A percentile compares a stretch with the other conserved stretches of the same genome.
phyloP scores from a whole-genome alignment of 1,139 yeast genomes.

The Taphrina betulina region DNA sequence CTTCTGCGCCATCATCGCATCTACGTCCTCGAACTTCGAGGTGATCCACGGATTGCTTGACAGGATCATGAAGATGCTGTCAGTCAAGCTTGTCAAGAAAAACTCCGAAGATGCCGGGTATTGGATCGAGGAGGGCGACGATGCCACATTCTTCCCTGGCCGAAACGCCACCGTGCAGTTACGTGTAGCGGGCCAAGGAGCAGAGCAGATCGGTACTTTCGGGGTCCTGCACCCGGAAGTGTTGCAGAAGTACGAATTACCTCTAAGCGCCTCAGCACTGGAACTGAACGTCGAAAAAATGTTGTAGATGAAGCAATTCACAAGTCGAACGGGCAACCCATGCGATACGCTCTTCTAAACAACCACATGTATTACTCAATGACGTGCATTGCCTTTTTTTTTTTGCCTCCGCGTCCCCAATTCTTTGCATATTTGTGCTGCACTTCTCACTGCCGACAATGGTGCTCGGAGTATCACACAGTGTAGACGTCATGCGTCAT shows the following conservation, averaged over 20 bases:
- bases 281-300: conserved; percentile 88
- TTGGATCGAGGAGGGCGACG: conserved; percentile 55
- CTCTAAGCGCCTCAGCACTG: conserved; percentile 86
- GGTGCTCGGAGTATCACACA: no score
- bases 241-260: conserved; percentile 78
- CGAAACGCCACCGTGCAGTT: conserved; percentile 88
- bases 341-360: no score
- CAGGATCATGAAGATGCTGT: conserved; percentile 89
- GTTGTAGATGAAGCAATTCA: no score
- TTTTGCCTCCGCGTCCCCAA: no score
- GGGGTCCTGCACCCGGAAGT: conserved; percentile 98
- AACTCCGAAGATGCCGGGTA: conserved; percentile 61
- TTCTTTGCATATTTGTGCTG: no score
- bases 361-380: no score
- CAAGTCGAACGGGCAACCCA: no score
- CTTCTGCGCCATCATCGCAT: conserved; percentile 92
- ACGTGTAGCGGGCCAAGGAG: conserved; percentile 55
- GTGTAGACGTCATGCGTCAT: no score
- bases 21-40: conserved; percentile 94
- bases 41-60: conserved; percentile 91
- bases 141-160: conserved; percentile 88
- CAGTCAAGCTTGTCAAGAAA: conserved; percentile 54
- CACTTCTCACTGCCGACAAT: no score
- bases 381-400: no score
- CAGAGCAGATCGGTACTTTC: conserved; percentile 62